Conservation (phyloP, 1,139 yeast genomes). For the Pichia sp. region DNA sequence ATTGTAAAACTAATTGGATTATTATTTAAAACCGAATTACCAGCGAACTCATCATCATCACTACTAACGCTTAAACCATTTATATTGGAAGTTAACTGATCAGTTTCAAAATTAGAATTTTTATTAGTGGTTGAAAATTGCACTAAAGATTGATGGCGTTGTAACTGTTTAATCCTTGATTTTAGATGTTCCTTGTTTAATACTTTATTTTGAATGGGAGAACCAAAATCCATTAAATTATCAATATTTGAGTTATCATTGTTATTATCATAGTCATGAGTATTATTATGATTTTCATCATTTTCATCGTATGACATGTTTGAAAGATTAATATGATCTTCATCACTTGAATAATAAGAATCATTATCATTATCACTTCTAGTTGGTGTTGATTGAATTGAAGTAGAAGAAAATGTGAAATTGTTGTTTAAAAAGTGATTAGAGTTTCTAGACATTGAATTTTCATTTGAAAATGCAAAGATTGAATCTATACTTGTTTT, state of each 20-base stretch:
- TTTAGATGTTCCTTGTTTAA: slow-evolving; percentile 14
- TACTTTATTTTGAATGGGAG: slow-evolving; percentile 25
- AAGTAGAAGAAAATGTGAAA: neutral
- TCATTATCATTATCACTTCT: slow-evolving; percentile 5
- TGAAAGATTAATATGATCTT: slow-evolving; percentile 7
- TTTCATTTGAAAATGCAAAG: slow-evolving; percentile 6
- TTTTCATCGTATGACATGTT: slow-evolving; percentile 3
- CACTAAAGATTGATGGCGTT: slow-evolving; percentile 15
- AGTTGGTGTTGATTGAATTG: slow-evolving; percentile 4
- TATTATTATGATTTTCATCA: slow-evolving; percentile 12
- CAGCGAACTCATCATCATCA: slow-evolving; percentile 9
- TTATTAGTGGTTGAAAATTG: slow-evolving; percentile 3
- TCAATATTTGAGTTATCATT: slow-evolving; percentile 11
- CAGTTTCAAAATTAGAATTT: slow-evolving; percentile 15
- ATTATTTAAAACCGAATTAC: slow-evolving; percentile 12
- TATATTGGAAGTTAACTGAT: slow-evolving; percentile 24
- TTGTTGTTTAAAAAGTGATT: slow-evolving; percentile 1
- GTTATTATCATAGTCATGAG: slow-evolving; percentile 12
- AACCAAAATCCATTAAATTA: slow-evolving; percentile 18
- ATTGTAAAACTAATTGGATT: slow-evolving; percentile 5
- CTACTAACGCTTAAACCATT: slow-evolving; percentile 19
- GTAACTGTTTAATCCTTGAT: slow-evolving; percentile 18
- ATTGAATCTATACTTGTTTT: slow-evolving; percentile 11
- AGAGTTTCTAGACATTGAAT: neutral
- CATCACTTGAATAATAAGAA: slow-evolving; percentile 11